Evolutionary conservation across 768 basidiomycete genomes (phyloP), one percentile per base, ranked within the genome.

Genomic region (Dioszegia crocea): DNA sequence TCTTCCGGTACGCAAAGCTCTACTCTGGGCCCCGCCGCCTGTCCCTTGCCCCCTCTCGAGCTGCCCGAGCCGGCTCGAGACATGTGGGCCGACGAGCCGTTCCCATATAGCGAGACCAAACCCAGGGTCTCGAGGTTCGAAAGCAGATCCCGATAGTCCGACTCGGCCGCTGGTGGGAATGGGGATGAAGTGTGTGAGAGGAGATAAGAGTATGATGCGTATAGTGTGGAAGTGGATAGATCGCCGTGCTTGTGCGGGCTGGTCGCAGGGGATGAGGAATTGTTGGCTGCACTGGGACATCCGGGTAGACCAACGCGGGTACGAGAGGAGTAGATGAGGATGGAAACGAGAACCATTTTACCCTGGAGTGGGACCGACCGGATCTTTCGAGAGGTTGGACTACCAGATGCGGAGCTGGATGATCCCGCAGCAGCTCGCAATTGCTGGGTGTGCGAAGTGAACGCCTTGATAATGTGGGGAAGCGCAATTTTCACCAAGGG

Each of bases 121-220:
- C 76, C 73, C 6, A 73, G 49, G 11, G 68, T 70, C 49, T 76
- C 75, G 26, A 76, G 68, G 50, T 75, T 76, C 39, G 74, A 73
- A 14, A 78, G 59, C 27, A 78, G 55, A 56, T 77, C 75, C 46
- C 71, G 64, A 47, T 74, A 78, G 65, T 78, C 77, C 26, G 73
- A 68, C 43, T 76, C 75, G 12, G 67, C 54, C 6, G 71, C 66
- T 3, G 76, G 75, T 11, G 71, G 69, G 65, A 76, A 71, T 4
- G 76, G 73, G 3, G 66, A 68, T 26, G 64, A 58, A 9, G 50
- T 40, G 50, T 75, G 70, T 9, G 66, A 66, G 0, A 78, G 66
- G 31, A 78, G 43, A 31, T 73, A 61, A 29, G 67, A 56, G 58
- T 78, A 78, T 4, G 77, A 75, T 1, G 77, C 64, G 48, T 74